These are phyloP conservation scores for Ziziphus jujuba DNA, from an alignment of 306 rosid species.

Conservation along the genomic window DNA sequence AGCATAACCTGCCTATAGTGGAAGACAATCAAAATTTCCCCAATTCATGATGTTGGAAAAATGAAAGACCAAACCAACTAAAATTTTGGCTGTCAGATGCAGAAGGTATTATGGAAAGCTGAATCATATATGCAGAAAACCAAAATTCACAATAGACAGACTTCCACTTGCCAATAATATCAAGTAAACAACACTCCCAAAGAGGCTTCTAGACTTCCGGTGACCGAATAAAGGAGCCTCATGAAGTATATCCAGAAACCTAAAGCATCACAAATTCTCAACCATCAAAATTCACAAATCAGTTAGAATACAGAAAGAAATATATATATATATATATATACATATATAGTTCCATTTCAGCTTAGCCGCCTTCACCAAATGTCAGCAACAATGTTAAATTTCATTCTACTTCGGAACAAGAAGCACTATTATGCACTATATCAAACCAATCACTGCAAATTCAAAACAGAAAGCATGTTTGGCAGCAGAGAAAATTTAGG, in stretches of 20 bases:
- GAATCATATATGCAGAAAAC: slow-evolving; percentile 11
- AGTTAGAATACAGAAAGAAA: background rate
- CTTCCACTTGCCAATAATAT: slow-evolving; percentile 56
- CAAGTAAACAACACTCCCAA: slow-evolving; percentile 84
- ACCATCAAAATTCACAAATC: background rate
- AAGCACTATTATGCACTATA: background rate
- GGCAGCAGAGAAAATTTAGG: no score
- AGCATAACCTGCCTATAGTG: slow-evolving; percentile 72
- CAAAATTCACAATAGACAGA: background rate
- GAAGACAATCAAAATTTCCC: slow-evolving; percentile 22
- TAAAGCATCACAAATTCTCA: slow-evolving; percentile 21
- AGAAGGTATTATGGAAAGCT: background rate
- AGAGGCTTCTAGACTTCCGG: slow-evolving; percentile 72
- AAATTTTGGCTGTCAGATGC: slow-evolving; percentile 8
- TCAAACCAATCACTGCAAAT: background rate
- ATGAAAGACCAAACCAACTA: background rate
- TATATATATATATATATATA: no score
- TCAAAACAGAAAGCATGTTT: background rate
- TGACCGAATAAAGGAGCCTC: slow-evolving; percentile 95
- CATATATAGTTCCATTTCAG: background rate
- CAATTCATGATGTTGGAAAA: background rate
- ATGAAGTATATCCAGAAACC: slow-evolving; percentile 91
- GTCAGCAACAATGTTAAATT: background rate
- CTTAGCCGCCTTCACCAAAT: background rate
- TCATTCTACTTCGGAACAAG: background rate